These are phyloP conservation scores for Filobasidium wieringae DNA, from an alignment of 768 basidiomycete species.

Conservation along the genomic window DNA sequence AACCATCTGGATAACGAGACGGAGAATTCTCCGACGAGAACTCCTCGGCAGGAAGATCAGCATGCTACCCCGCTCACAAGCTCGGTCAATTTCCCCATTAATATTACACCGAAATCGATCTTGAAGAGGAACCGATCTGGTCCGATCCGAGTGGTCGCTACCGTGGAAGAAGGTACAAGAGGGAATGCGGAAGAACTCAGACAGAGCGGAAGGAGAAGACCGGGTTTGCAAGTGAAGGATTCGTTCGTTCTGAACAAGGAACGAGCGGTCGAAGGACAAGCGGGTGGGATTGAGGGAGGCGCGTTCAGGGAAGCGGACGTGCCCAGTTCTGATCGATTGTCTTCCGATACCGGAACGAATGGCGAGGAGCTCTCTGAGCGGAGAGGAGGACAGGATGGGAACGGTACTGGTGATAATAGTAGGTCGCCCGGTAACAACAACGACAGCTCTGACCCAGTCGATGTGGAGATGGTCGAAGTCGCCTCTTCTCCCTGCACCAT, in stretches of 20 bases:
- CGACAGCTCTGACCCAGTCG: conserved; percentile 1
- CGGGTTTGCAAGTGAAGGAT: conserved; percentile 22
- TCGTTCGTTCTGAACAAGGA: conserved; percentile 25
- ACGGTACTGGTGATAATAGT: conserved; percentile 18
- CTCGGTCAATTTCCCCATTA: background rate
- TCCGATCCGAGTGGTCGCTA: conserved; percentile 23
- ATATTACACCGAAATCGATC: conserved; percentile 1
- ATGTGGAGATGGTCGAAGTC: background rate
- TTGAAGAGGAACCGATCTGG: background rate
- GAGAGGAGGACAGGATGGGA: background rate
- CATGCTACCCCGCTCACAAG: too few species aligned
- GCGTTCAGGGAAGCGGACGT: conserved; percentile 15
- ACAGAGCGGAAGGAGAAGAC: conserved; percentile 26
- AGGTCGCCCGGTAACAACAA: conserved; percentile 15
- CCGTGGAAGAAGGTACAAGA: conserved; percentile 32
- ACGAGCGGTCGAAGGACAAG: background rate
- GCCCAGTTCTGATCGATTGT: conserved; percentile 26
- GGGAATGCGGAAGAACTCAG: conserved; percentile 34
- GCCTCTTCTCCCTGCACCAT: background rate
- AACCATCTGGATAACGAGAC: background rate
- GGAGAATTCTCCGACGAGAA: background rate
- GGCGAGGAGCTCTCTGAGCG: background rate
- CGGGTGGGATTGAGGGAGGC: conserved; percentile 8
- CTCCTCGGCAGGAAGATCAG: background rate
- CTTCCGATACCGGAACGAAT: conserved; percentile 11